These are phyloP conservation scores for Mimosa bimucronata DNA, from an alignment of 306 rosid species.

Conservation along the genomic window DNA sequence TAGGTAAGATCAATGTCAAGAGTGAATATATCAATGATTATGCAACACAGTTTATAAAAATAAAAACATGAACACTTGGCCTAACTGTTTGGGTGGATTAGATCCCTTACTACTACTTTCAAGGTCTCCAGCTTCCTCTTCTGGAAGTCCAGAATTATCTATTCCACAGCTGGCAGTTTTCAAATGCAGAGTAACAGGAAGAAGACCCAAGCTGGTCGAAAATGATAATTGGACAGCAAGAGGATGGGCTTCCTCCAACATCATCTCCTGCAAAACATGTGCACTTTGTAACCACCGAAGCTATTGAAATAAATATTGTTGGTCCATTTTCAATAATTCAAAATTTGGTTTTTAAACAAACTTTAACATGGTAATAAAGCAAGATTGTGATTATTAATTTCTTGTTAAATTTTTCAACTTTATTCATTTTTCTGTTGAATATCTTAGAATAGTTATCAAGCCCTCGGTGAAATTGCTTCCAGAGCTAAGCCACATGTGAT, in stretches of 20 bases:
- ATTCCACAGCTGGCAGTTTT: constrained; percentile 88
- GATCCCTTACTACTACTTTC: constrained; percentile 76
- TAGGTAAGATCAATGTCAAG: constrained; percentile 23
- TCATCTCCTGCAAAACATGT: constrained; percentile 63
- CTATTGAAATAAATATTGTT: neutral
- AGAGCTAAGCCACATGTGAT: constrained; percentile 26
- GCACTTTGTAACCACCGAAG: constrained; percentile 19
- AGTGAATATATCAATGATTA: constrained; percentile 19
- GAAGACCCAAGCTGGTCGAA: constrained; percentile 85
- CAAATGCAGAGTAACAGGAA: constrained; percentile 81
- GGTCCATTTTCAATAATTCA: constrained; percentile 19
- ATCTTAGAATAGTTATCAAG: constrained; percentile 12
- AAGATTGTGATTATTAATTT: constrained; percentile 20
- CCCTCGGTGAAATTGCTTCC: constrained; percentile 21
- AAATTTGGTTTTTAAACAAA: constrained; percentile 14
- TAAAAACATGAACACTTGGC: constrained; percentile 30
- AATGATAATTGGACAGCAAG: constrained; percentile 81
- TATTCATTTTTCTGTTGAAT: constrained; percentile 10
- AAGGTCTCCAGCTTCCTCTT: constrained; percentile 73
- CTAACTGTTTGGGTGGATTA: constrained; percentile 28
- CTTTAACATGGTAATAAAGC: constrained; percentile 13
- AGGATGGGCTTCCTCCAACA: constrained; percentile 88
- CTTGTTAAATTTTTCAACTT: neutral
- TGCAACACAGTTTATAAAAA: constrained; percentile 4
- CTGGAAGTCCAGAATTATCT: constrained; percentile 74